These are phyloP conservation scores for Plasmopara viticola DNA, from an alignment of 352 stramenopile species.

Conservation along the genomic window DNA sequence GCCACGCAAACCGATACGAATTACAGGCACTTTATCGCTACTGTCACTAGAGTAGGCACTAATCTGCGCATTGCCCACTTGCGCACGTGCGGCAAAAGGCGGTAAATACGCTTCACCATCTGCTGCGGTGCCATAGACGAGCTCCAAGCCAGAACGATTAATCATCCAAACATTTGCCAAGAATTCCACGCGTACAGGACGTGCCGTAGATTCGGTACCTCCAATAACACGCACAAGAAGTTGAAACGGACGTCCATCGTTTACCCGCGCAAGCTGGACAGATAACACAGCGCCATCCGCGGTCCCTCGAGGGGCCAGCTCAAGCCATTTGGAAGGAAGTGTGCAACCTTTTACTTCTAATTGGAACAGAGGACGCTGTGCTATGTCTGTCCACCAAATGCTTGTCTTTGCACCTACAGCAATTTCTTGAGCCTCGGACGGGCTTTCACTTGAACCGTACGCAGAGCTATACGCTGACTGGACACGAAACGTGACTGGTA, in stretches of 20 bases:
- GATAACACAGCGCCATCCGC: slow-evolving; percentile 51
- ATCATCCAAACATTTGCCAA: slow-evolving; percentile 73
- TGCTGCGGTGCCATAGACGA: slow-evolving; percentile 63
- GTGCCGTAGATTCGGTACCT: slow-evolving; percentile 16
- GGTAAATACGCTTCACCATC: slow-evolving; percentile 61
- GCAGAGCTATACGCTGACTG: slow-evolving; percentile 35
- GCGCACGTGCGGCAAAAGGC: slow-evolving; percentile 38
- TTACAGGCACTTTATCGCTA: slow-evolving; percentile 31
- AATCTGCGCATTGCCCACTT: slow-evolving; percentile 75
- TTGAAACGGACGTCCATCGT: slow-evolving; percentile 60
- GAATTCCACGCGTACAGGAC: slow-evolving; percentile 28
- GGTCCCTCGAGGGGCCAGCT: slow-evolving; percentile 40
- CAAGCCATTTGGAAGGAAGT: slow-evolving; percentile 56
- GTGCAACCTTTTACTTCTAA: slow-evolving; percentile 60
- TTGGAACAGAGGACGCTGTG: slow-evolving; percentile 62
- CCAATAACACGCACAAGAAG: slow-evolving; percentile 55
- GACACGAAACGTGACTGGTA: slow-evolving; percentile 50
- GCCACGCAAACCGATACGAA: slow-evolving; percentile 50
- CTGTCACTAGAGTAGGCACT: slow-evolving; percentile 49
- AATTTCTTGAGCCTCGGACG: slow-evolving; percentile 31
- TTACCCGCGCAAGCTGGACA: slow-evolving; percentile 44
- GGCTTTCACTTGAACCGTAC: slow-evolving; percentile 27
- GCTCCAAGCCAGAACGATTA: slow-evolving; percentile 69
- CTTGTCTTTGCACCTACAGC: slow-evolving; percentile 53
- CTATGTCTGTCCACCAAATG: slow-evolving; percentile 69